Conservation (phyloP, 371 early-diverging fungal genomes). For the Amoeboaphelidium protococcarum region DNA sequence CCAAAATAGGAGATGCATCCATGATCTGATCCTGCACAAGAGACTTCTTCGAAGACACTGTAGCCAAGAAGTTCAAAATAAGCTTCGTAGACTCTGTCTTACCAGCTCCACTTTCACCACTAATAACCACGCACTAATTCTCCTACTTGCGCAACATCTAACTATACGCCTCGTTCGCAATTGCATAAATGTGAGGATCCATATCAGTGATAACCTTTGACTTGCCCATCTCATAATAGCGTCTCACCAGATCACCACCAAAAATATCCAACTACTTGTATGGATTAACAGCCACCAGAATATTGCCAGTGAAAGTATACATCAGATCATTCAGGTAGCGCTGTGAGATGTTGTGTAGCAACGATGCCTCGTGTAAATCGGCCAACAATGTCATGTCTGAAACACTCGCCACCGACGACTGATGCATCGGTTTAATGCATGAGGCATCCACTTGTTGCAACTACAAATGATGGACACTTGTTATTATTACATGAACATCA, state of each 20-base stretch:
- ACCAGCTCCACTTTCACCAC: conserved; percentile 23
- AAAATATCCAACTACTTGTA: conserved; percentile 12
- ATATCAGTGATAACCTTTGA: conserved; percentile 2
- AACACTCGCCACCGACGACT: not conserved
- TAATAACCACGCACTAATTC: conserved; percentile 19
- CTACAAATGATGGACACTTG: too few species aligned
- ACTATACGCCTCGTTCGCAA: conserved; percentile 16
- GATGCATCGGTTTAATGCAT: conserved; percentile 2
- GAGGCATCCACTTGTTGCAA: too few species aligned
- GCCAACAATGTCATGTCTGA: conserved; percentile 2
- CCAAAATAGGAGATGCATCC: conserved; percentile 15
- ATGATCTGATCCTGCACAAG: conserved; percentile 12
- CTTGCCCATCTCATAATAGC: conserved; percentile 2
- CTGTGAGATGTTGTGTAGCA: conserved; percentile 2
- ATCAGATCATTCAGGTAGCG: conserved; percentile 1
- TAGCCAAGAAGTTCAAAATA: conserved; percentile 16
- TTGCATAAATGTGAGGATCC: conserved; percentile 19
- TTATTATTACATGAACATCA: too few species aligned
- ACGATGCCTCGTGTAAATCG: conserved; percentile 3
- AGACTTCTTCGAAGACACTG: conserved; percentile 2
- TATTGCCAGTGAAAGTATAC: conserved; percentile 16
- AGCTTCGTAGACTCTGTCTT: conserved; percentile 21
- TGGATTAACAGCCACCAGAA: conserved; percentile 20
- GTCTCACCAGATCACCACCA: conserved; percentile 2
- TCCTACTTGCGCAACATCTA: conserved; percentile 8